Evolutionary conservation across 495 filamentous ascomycete genomes (phyloP), one percentile per base, ranked within the genome.

Genomic region (Tuber borchii): DNA sequence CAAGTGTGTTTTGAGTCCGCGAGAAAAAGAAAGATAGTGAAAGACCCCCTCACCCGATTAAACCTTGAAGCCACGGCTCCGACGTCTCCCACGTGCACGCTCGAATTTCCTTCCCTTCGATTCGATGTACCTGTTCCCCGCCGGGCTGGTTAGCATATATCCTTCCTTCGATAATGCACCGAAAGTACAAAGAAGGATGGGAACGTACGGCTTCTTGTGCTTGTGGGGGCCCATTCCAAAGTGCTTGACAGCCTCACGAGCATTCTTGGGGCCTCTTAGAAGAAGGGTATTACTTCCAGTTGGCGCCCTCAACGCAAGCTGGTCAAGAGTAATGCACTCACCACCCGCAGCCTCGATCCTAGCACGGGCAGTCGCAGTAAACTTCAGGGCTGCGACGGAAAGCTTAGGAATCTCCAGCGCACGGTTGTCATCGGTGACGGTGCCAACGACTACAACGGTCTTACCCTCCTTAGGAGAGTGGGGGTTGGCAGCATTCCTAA

Each of bases 61-160:
- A 84, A 99, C 95, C 93, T 99, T 99, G 93, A 98, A 99, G 88
- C 96, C 95, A 79, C 90, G 87, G 81, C 94, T 97, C 85, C 93
- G 88, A 88, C 95, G 95, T 85, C 95, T 93, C 84, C 95, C 95
- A 94, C 95, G 94, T 84, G 95, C 95, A 74, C 89, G 88, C 90
- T 99, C 95, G 88, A 98, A 99, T 89, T 99, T 99, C 85, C 96
- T 92, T 83, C 96, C 96, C 91, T 99, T 99, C 89, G 92, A 95
- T 86, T 91, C 90, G 82, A 99, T 90, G 82, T 97, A 94, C 40
- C 96, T 96, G 89, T 97, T 97, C 93, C 93, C 79, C 74, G 1
- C 80, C 79, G 73, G 81, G 61, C 16, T 73, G 69, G 82, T 87
- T 71, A 87, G 85, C 31, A 75, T 39, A n/a, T 71, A 69, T 37